These are phyloP conservation scores for Chalciporus sp. DNA, from an alignment of 1,284 basidiomycete species.

Conservation along the genomic window DNA sequence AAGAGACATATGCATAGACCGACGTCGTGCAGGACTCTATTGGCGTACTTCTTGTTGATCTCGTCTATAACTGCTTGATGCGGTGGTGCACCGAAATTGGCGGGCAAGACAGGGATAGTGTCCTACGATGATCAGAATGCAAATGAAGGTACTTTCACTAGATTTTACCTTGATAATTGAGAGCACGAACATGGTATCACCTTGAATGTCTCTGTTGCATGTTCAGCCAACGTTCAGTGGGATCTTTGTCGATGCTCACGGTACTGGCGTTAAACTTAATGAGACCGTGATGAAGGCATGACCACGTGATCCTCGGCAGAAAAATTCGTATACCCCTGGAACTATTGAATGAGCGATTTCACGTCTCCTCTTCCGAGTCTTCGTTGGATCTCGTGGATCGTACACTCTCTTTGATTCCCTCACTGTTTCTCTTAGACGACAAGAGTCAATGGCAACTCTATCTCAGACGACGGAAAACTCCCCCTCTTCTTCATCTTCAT, in stretches of 20 bases:
- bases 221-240: no score
- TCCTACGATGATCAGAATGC: constrained; percentile 45
- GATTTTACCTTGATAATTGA: no score
- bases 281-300: not conserved
- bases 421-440: not conserved
- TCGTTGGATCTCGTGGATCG: not conserved
- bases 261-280: no score
- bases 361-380: not conserved
- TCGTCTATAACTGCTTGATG: constrained; percentile 77
- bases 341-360: not conserved
- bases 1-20: constrained; percentile 90
- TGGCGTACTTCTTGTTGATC: constrained; percentile 93
- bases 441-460: constrained; percentile 21
- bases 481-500: constrained; percentile 23
- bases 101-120: constrained; percentile 78
- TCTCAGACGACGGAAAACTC: constrained; percentile 5
- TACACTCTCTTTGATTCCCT: not conserved
- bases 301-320: constrained; percentile 21
- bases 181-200: constrained; percentile 29
- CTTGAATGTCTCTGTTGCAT: constrained; percentile 36
- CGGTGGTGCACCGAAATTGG: constrained; percentile 70
- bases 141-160: not conserved
- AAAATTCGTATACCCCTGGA: not conserved
- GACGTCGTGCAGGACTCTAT: constrained; percentile 89
- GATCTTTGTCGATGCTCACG: no score